Base-by-base conservation (phyloP, 805 yeast genomes). In the Wickerhamiella spandovensis region DNA sequence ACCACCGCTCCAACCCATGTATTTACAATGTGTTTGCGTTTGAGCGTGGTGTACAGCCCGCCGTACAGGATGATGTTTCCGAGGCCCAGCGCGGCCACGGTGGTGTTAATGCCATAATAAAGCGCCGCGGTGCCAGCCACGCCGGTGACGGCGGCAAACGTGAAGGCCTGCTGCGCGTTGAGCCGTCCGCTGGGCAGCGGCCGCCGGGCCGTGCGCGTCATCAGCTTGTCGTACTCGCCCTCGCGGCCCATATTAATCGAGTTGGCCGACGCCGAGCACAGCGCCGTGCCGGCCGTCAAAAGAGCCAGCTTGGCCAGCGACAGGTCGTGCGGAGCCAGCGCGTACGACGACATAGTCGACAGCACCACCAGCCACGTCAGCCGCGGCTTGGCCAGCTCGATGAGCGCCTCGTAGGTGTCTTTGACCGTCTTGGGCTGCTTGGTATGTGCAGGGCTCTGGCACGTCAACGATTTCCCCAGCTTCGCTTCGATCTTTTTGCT, bases 1-100 rank as follows among this genome's bases (percentile, higher is more conserved):
- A 92, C 98, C n/a, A 92, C 64, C 0, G 98, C 98, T 18, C 98
- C 98, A 2, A 92, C 92, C 98, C 98, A 92, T 0, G 98, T 92
- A 65, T 92, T 92, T 41, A 84, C 64, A 48, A 92, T 90, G 22
- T 85, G 81, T 53, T 73, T 77, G 50, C 98, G 75, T 63, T 92
- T 92, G 64, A 92, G 68, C 0, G 96, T 82, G 0, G 98, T 92
- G 68, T 92, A 92, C 0, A 82, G 66, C 84, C 97, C 89, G 0
- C 94, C 80, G 61, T 92, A 92, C 10, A 92, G 72, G 1, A 76
- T 78, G 47, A 92, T 86, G 64, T 92, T 92, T 6, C 78, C 61
- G 1, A 78, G 74, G 2, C 97, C 97, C n/a, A 92, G 71, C 0
- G 72, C 61, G 0, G 96, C 85, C 1, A 92, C 97, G 0, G 81